Percentiles rank a stretch among this genome's conserved stretches.
These are phyloP conservation scores for Daldinia childiae DNA, from an alignment of 495 filamentous ascomycete species.

Conservation along the genomic window DNA sequence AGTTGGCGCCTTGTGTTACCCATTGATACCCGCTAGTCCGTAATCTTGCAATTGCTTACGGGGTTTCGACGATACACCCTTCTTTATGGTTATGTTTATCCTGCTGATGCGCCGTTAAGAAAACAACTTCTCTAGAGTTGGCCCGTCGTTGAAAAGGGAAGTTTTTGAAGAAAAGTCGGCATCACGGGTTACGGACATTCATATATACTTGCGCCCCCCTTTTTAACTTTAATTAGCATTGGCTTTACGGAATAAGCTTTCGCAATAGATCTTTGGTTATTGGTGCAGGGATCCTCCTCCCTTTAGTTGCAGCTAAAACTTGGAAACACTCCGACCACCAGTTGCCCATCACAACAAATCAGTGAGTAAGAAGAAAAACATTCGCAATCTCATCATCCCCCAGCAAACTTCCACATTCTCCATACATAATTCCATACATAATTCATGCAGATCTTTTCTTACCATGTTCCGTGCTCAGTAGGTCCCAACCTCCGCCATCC, in stretches of 20 bases:
- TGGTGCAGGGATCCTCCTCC: conserved; percentile 35
- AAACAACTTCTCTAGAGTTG: not conserved
- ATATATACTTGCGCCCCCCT: conserved; percentile 8
- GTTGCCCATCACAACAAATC: conserved; percentile 42
- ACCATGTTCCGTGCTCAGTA: conserved; percentile 25
- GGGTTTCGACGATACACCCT: conserved; percentile 16
- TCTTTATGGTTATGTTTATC: conserved; percentile 32
- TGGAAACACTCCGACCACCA: conserved; percentile 22
- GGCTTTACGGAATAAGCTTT: conserved; percentile 37
- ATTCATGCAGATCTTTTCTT: conserved; percentile 31
- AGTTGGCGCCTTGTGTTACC: conserved; percentile 38
- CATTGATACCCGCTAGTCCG: conserved; percentile 36
- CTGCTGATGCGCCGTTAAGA: conserved; percentile 20
- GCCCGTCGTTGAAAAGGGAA: not conserved
- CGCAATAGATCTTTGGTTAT: conserved; percentile 14
- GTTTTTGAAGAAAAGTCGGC: conserved; percentile 15
- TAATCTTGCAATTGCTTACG: conserved; percentile 30
- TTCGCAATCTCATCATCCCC: conserved; percentile 16
- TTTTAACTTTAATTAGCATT: conserved; percentile 33
- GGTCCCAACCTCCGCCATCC: conserved; percentile 11
- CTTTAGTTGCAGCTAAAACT: conserved; percentile 19
- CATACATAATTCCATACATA: conserved; percentile 16
- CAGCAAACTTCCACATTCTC: conserved; percentile 1
- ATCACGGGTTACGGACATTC: conserved; percentile 13
- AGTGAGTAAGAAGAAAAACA: conserved; percentile 37